Base-by-base conservation (phyloP, 495 filamentous ascomycete genomes). In the Neurospora pannonica region DNA sequence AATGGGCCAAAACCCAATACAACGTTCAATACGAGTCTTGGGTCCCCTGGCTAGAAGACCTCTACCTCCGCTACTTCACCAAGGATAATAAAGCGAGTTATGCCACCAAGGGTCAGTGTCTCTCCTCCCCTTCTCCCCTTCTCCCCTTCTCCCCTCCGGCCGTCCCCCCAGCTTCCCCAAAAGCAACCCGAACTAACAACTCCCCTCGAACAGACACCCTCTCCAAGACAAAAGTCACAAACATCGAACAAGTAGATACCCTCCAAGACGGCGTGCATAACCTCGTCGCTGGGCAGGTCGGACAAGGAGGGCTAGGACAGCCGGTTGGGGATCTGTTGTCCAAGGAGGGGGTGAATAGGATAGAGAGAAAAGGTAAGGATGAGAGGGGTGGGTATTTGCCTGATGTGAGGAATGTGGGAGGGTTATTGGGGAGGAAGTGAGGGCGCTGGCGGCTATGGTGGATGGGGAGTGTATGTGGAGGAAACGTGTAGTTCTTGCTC, bases 21-120 rank as follows among this genome's bases (percentile, higher is more conserved):
- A 87, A 90, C 79, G 80, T 87, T 13, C 88, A 92, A 77, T 92
- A 93, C 78, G 89, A 92, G 76, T 86, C 84, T 71, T 93, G 91
- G 91, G 88, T 92, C 81, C 91, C 91, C 6, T 93, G 91, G 90
- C 85, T 92, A 42, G 91, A 93, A 76, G 91, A 93, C 80, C 80
- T 87, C 72, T 92, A 91, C 77, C 85, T 93, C 21, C 84, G 82
- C 42, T 92, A 88, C 84, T 92, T 93, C 75, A 90, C 88, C 76
- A 90, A 88, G 73, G 91, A 93, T 76, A 93, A 93, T 82, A 92
- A 92, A 81, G 85, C 89, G 1, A 89, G 87, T 75, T 92, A 92
- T 76, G 84, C 84, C 1, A 85, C 89, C 0, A 90, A 88, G 77
- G 87, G 90, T 91, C 21, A 5, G 74, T 72, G 71, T 71, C 38